phyloP scores from a whole-genome alignment of 768 basidiomycete species.

The Fibroporia radiculosa region DNA sequence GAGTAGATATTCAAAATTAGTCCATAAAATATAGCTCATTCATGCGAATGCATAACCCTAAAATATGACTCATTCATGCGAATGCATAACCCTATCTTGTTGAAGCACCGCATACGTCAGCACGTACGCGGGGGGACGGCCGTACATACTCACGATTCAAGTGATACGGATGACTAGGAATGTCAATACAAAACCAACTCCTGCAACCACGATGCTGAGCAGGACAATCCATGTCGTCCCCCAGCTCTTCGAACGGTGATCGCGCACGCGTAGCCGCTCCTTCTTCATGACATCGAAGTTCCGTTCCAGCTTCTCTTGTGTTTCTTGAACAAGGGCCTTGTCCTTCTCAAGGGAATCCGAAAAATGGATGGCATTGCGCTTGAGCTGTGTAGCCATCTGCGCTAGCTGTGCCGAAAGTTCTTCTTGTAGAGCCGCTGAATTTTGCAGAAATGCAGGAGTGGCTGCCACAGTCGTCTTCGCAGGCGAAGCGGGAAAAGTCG shows the following conservation, averaged over 20 bases:
- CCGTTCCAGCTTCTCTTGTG: slow-evolving; percentile 65
- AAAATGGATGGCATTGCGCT: slow-evolving; percentile 77
- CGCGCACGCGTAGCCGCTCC: slow-evolving; percentile 44
- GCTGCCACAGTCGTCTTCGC: not conserved
- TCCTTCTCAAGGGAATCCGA: slow-evolving; percentile 67
- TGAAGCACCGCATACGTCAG: not conserved
- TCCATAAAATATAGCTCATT: too few species aligned
- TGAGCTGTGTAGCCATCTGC: slow-evolving; percentile 83
- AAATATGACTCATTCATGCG: too few species aligned
- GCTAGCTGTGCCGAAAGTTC: slow-evolving; percentile 69
- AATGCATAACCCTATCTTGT: not conserved
- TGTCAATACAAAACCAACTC: slow-evolving; percentile 63
- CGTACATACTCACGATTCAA: too few species aligned
- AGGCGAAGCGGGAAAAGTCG: slow-evolving; percentile 21
- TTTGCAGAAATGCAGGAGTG: slow-evolving; percentile 29
- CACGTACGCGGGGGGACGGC: too few species aligned
- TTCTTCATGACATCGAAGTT: slow-evolving; percentile 65
- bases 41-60: too few species aligned
- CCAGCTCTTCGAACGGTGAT: slow-evolving; percentile 37
- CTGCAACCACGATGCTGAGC: slow-evolving; percentile 50
- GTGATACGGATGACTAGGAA: slow-evolving; percentile 67
- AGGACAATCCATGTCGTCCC: slow-evolving; percentile 50
- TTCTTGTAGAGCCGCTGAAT: slow-evolving; percentile 60
- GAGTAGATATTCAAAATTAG: too few species aligned
- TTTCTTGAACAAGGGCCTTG: slow-evolving; percentile 56